These are phyloP conservation scores for Vitis rupestris DNA, from an alignment of 164 flowering plant species.

Conservation along the genomic window DNA sequence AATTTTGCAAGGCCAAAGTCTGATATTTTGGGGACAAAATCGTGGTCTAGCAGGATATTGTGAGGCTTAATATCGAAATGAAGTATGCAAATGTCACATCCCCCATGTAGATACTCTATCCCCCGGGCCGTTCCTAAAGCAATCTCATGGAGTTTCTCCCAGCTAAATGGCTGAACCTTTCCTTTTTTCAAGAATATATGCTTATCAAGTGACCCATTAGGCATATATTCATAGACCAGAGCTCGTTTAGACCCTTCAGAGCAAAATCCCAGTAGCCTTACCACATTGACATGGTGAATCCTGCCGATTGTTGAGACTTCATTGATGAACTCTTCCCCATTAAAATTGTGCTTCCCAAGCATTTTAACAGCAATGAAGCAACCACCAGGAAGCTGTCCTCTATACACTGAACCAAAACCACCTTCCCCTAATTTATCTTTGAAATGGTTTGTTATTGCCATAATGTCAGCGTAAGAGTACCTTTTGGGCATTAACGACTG, in stretches of 20 bases:
- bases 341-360: not conserved
- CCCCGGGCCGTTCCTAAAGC: slow-evolving; percentile 19
- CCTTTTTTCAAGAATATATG: not conserved
- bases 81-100: slow-evolving; percentile 9
- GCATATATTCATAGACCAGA: slow-evolving; percentile 10
- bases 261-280: slow-evolving; percentile 4
- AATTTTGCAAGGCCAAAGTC: slow-evolving; percentile 22
- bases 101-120: slow-evolving; percentile 8
- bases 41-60: slow-evolving; percentile 10
- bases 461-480: slow-evolving; percentile 12
- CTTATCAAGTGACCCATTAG: slow-evolving; percentile 7
- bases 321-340: slow-evolving; percentile 1
- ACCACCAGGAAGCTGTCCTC: not conserved
- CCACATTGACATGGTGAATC: slow-evolving; percentile 4
- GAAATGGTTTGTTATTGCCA: slow-evolving; percentile 3
- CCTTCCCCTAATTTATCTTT: slow-evolving; percentile 6
- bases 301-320: not conserved
- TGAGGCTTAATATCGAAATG: slow-evolving; percentile 27
- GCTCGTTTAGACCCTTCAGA: slow-evolving; percentile 3
- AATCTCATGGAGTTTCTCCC: slow-evolving; percentile 14
- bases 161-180: not conserved
- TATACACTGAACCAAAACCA: slow-evolving; percentile 5
- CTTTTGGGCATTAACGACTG: not conserved
- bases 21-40: slow-evolving; percentile 16
- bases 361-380: slow-evolving; percentile 5